Percentiles rank a stretch among this genome's conserved stretches.
Conservation (phyloP, 2,329 filamentous ascomycete genomes). For the Diaporthe sp. region DNA sequence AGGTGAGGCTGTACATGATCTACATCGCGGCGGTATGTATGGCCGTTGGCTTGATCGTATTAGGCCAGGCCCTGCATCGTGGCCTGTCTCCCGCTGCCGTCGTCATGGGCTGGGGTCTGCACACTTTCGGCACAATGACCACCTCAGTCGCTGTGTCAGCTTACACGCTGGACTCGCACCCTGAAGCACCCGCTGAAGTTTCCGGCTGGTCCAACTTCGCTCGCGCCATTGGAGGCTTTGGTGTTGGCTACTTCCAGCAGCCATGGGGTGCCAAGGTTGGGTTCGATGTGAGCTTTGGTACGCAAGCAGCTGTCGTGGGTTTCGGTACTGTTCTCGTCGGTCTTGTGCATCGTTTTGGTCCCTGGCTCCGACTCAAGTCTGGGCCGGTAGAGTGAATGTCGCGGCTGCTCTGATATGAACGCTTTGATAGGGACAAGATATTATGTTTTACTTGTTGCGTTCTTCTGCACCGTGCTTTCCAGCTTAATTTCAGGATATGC, state of each 20-base stretch:
- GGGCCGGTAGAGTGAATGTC: neutral
- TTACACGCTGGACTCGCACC: conserved; percentile 64
- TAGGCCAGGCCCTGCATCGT: conserved; percentile 57
- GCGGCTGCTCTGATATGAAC: neutral
- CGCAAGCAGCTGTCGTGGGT: conserved; percentile 24
- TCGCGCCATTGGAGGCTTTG: conserved; percentile 59
- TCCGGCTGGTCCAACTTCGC: conserved; percentile 56
- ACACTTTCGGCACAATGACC: conserved; percentile 60
- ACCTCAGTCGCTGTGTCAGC: conserved; percentile 60
- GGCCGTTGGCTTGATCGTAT: conserved; percentile 54
- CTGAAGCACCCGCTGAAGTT: conserved; percentile 60
- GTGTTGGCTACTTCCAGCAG: conserved; percentile 61
- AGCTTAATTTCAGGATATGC: too few relatives aligned
- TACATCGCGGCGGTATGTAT: conserved; percentile 57
- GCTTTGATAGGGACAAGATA: neutral
- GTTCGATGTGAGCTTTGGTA: conserved; percentile 19
- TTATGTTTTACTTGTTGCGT: neutral
- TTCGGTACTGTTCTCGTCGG: neutral
- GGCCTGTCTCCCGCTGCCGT: conserved; percentile 58
- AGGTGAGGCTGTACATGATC: conserved; percentile 56
- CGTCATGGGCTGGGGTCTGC: conserved; percentile 58
- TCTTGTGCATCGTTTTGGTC: conserved; percentile 19
- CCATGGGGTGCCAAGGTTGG: conserved; percentile 51
- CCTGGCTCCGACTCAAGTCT: neutral
- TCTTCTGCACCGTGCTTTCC: neutral